A percentile compares a stretch with the other conserved stretches of the same genome.
phyloP scores from a whole-genome alignment of 176 grass and related monocot genomes.

The Phoenix roebelenii region DNA sequence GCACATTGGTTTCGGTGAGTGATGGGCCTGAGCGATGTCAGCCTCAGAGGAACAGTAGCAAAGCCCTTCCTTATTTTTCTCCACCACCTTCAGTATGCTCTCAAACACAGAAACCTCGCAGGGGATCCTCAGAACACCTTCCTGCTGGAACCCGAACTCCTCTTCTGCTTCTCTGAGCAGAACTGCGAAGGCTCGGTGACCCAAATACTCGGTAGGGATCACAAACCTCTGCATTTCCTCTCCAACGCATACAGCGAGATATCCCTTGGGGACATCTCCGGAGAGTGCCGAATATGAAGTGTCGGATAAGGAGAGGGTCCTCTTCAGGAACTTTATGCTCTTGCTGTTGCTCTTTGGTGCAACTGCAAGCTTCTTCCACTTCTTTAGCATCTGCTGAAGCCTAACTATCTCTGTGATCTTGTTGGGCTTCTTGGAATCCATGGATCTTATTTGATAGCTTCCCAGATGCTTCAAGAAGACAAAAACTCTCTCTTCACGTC shows the following conservation, averaged over 20 bases:
- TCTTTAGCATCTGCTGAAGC: conserved; percentile 15
- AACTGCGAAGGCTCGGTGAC: neutral
- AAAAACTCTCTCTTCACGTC: neutral
- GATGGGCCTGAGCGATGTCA: neutral
- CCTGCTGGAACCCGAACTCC: conserved; percentile 18
- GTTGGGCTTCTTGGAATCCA: conserved; percentile 18
- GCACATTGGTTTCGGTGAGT: conserved; percentile 5
- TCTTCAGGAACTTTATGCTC: conserved; percentile 16
- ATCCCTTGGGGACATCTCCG: conserved; percentile 9
- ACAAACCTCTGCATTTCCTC: conserved; percentile 12
- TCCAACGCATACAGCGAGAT: conserved; percentile 8
- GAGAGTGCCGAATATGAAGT: neutral
- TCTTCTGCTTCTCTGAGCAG: conserved; percentile 14
- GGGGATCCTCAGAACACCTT: conserved; percentile 15
- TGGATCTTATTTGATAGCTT: neutral
- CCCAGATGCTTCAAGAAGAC: neutral
- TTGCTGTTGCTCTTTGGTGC: neutral
- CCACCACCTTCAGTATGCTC: conserved; percentile 9
- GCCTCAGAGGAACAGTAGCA: conserved; percentile 1
- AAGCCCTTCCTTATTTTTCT: conserved; percentile 3
- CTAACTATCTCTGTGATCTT: conserved; percentile 14
- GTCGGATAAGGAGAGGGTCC: conserved; percentile 11
- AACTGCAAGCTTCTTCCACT: conserved; percentile 16
- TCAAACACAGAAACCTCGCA: conserved; percentile 13
- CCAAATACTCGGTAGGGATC: conserved; percentile 12